These are phyloP conservation scores for Eucalyptus brandiana DNA, from an alignment of 345 rosid species.

Conservation along the genomic window DNA sequence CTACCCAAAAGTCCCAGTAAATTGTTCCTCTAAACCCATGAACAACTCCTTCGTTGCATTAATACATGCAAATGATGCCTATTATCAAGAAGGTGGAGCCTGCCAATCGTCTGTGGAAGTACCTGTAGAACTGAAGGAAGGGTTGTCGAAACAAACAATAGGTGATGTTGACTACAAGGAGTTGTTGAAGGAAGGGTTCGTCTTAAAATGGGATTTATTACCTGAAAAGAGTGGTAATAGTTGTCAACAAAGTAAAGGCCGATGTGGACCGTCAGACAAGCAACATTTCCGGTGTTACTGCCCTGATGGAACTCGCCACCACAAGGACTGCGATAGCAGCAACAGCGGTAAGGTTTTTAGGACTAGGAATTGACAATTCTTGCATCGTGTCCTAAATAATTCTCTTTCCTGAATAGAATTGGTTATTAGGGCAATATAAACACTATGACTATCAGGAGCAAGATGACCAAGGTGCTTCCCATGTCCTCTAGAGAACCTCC, in stretches of 20 bases:
- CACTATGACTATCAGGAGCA: background rate
- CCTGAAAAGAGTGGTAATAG: background rate
- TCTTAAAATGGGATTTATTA: background rate
- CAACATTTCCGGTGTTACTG: background rate
- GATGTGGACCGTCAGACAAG: background rate
- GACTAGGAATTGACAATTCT: background rate
- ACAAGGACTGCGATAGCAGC: background rate
- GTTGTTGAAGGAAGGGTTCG: background rate
- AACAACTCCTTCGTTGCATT: background rate
- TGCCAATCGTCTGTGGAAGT: background rate
- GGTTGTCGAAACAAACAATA: background rate
- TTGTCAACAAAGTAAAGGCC: background rate
- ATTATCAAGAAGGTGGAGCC: background rate
- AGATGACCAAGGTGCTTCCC: background rate
- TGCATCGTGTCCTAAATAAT: background rate
- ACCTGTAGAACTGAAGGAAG: background rate
- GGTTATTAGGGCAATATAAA: background rate
- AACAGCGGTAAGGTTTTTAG: background rate
- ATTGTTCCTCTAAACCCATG: background rate
- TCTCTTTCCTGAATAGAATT: background rate
- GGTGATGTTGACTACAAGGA: background rate
- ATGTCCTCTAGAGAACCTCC: background rate
- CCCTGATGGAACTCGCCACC: background rate
- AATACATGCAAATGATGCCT: background rate
- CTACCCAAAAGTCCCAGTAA: background rate